These are phyloP conservation scores for Choiromyces venosus DNA, from an alignment of 495 filamentous ascomycete genomes.

Conservation along the genomic window DNA sequence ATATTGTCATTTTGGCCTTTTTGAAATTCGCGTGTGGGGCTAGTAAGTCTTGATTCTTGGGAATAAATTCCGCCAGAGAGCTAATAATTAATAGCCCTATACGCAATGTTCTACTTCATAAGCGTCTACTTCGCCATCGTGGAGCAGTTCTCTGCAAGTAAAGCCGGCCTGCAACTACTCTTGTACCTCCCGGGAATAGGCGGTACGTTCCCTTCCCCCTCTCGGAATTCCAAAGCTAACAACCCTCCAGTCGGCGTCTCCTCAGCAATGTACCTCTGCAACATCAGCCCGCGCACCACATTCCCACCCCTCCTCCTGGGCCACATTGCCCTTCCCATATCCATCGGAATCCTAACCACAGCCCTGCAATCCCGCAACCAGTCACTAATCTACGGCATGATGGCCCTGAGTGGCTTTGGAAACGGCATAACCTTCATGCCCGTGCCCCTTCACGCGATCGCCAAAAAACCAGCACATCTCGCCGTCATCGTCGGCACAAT, in stretches of 20 bases:
- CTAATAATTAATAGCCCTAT: slow-evolving; percentile 41
- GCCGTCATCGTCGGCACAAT: slow-evolving; percentile 45
- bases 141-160: slow-evolving; percentile 43
- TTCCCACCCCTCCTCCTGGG: slow-evolving; percentile 47
- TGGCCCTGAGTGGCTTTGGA: neutral
- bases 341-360: neutral
- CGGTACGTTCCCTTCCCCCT: neutral
- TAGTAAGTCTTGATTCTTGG: neutral
- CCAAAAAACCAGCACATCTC: slow-evolving; percentile 45
- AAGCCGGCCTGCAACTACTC: slow-evolving; percentile 45
- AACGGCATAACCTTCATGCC: slow-evolving; percentile 25
- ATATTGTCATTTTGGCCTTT: slow-evolving; percentile 28
- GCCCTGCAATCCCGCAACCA: neutral
- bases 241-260: slow-evolving; percentile 44
- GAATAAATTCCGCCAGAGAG: neutral
- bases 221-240: neutral
- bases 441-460: slow-evolving; percentile 44
- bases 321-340: slow-evolving; percentile 42
- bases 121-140: slow-evolving; percentile 48
- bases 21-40: slow-evolving; percentile 27
- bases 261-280: slow-evolving; percentile 47
- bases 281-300: slow-evolving; percentile 47
- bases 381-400: neutral
- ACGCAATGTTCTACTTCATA: slow-evolving; percentile 50
- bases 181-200: slow-evolving; percentile 15